Evolutionary conservation across 495 filamentous ascomycete species (phyloP).

Genomic region (Tuber umbilicatum): DNA sequence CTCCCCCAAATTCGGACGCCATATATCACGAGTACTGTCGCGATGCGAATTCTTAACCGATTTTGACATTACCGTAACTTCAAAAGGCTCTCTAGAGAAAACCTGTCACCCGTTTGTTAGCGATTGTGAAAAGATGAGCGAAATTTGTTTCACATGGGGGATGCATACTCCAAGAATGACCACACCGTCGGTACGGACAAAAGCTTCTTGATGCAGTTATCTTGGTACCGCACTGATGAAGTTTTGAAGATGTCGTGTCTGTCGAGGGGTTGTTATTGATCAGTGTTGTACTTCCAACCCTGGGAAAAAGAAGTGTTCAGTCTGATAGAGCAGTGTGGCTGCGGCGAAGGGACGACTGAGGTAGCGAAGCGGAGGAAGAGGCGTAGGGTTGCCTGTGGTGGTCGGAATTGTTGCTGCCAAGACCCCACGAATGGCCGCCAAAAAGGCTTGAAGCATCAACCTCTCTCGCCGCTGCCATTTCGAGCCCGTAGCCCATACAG

Average conservation of each 20-base stretch:
- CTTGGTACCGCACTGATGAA: background rate
- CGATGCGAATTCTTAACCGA: slow-evolving; percentile 12
- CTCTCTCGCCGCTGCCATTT: background rate
- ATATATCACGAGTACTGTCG: slow-evolving; percentile 33
- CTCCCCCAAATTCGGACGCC: slow-evolving; percentile 33
- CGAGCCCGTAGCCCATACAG: background rate
- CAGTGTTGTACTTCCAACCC: background rate
- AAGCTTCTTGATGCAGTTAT: background rate
- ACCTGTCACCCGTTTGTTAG: background rate
- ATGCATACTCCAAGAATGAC: background rate
- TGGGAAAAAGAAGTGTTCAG: background rate
- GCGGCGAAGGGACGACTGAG: background rate
- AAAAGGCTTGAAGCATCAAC: background rate
- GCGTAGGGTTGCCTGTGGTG: slow-evolving; percentile 2
- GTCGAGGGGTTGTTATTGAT: background rate
- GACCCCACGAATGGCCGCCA: background rate
- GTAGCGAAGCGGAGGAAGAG: slow-evolving; percentile 2
- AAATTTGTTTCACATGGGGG: background rate
- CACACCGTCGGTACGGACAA: background rate
- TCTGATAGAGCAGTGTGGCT: slow-evolving; percentile 3
- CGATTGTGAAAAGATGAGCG: background rate
- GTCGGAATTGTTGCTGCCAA: slow-evolving; percentile 1
- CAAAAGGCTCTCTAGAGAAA: background rate
- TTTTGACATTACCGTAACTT: background rate
- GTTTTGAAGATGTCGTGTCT: background rate